Percentiles rank a stretch among this genome's conserved stretches.
Evolutionary conservation across 2,329 filamentous ascomycete species (phyloP).

Genomic region (Ascochyta lentis): DNA sequence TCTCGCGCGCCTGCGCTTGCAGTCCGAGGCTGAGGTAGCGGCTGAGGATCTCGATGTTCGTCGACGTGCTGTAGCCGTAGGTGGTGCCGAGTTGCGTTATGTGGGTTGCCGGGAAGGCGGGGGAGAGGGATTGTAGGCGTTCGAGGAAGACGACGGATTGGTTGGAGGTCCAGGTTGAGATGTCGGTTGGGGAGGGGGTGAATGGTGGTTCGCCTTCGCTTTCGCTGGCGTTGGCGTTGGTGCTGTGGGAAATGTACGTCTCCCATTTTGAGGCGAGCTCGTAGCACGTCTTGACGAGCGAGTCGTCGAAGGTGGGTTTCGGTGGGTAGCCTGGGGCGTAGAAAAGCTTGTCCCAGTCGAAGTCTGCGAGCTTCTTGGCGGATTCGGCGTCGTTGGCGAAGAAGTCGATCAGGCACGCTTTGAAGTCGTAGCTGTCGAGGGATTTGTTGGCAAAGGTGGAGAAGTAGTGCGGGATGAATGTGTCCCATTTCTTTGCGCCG

Average conservation of each 20-base stretch:
- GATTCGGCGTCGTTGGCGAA: conserved; percentile 72
- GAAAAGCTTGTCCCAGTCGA: conserved; percentile 92
- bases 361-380: conserved; percentile 67
- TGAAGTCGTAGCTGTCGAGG: conserved; percentile 94
- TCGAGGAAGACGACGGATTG: conserved; percentile 93
- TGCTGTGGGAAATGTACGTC: conserved; percentile 49
- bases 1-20: conserved; percentile 71
- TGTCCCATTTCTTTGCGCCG: conserved; percentile 86
- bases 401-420: conserved; percentile 83
- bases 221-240: too few species aligned
- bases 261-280: conserved; percentile 83
- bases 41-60: conserved; percentile 85
- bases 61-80: conserved; percentile 73
- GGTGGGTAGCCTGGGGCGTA: conserved; percentile 87
- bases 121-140: conserved; percentile 71
- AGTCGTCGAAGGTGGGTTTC: conserved; percentile 90
- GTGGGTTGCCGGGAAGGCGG: conserved; percentile 64
- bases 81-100: conserved; percentile 67
- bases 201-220: too few species aligned
- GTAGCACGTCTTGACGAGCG: conserved; percentile 85
- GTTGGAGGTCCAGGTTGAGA: conserved; percentile 78
- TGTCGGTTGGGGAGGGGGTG: conserved; percentile 57
- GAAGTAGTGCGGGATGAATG: conserved; percentile 96
- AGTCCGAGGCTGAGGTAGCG: conserved; percentile 83
- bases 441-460: conserved; percentile 83